Conservation (phyloP, 345 rosid species). For the Hibiscus tridactylites region DNA sequence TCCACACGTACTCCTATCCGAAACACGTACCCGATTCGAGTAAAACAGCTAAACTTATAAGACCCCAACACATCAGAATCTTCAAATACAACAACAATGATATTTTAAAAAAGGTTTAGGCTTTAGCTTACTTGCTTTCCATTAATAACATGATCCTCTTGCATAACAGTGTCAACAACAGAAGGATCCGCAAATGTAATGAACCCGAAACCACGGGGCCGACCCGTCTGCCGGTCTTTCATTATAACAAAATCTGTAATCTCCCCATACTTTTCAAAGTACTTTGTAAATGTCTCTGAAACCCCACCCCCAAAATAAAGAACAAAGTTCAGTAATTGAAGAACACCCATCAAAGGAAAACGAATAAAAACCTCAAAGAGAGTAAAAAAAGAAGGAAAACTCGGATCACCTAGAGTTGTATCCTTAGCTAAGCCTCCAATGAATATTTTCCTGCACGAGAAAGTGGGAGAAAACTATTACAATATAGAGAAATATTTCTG, state of each 20-base stretch:
- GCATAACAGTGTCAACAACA: conserved; percentile 78
- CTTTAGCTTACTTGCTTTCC: conserved; percentile 61
- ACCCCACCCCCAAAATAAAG: background rate
- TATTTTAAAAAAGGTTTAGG: background rate
- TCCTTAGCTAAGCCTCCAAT: conserved; percentile 85
- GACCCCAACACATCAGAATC: background rate
- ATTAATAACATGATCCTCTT: conserved; percentile 62
- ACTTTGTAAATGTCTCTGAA: conserved; percentile 60
- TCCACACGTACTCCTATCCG: background rate
- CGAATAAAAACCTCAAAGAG: background rate
- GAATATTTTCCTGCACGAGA: conserved; percentile 55
- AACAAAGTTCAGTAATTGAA: background rate
- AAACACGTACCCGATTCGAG: background rate
- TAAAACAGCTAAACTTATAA: background rate
- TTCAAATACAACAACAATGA: background rate
- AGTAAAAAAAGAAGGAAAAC: background rate
- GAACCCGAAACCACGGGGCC: conserved; percentile 83
- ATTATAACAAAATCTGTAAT: conserved; percentile 82
- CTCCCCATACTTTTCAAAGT: conserved; percentile 80
- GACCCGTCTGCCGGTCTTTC: conserved; percentile 78
- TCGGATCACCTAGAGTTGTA: conserved; percentile 45
- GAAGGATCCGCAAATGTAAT: conserved; percentile 77
- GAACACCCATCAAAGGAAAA: background rate
- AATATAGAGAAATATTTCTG: background rate
- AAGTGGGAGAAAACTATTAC: background rate